A percentile compares a stretch with the other conserved stretches of the same genome.
Conservation (phyloP, 2,329 filamentous ascomycete species). For the Microsporum canis region DNA sequence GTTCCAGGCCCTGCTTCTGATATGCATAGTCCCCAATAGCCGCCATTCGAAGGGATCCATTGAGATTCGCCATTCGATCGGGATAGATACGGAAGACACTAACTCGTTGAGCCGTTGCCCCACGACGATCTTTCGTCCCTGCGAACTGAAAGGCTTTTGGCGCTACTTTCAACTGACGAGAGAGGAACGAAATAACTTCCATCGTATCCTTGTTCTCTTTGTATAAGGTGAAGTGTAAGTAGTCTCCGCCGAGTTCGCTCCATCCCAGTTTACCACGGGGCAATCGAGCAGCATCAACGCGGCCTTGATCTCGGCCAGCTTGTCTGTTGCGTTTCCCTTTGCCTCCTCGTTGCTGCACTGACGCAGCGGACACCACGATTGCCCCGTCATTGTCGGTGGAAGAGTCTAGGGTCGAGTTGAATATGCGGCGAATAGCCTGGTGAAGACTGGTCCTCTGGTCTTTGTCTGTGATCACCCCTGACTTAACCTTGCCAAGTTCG, state of each 20-base stretch:
- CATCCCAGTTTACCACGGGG: slow-evolving; percentile 43
- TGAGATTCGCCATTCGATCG: slow-evolving; percentile 54
- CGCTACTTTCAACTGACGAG: slow-evolving; percentile 58
- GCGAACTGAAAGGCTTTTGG: slow-evolving; percentile 66
- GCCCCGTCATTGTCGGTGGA: slow-evolving; percentile 59
- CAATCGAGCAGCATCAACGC: slow-evolving; percentile 11
- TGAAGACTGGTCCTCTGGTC: slow-evolving; percentile 53
- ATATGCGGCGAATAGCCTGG: slow-evolving; percentile 61
- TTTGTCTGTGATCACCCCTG: slow-evolving; percentile 48
- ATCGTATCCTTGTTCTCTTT: slow-evolving; percentile 97
- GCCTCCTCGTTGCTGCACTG: slow-evolving; percentile 22
- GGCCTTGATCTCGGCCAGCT: slow-evolving; percentile 20
- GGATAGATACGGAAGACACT: slow-evolving; percentile 53
- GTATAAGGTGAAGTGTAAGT: slow-evolving; percentile 82
- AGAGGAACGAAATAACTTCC: slow-evolving; percentile 71
- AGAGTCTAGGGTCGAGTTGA: slow-evolving; percentile 66
- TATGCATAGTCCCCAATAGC: slow-evolving; percentile 72
- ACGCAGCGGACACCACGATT: slow-evolving; percentile 43
- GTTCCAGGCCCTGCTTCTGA: slow-evolving; percentile 56
- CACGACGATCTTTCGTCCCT: slow-evolving; percentile 82
- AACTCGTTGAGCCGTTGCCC: slow-evolving; percentile 72
- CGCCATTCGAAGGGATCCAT: slow-evolving; percentile 49
- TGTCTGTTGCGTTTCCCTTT: slow-evolving; percentile 15
- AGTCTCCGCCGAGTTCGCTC: slow-evolving; percentile 62
- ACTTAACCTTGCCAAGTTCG: slow-evolving; percentile 44